Conservation (phyloP, 2,329 filamentous ascomycete species). For the Fusarium anguioides region DNA sequence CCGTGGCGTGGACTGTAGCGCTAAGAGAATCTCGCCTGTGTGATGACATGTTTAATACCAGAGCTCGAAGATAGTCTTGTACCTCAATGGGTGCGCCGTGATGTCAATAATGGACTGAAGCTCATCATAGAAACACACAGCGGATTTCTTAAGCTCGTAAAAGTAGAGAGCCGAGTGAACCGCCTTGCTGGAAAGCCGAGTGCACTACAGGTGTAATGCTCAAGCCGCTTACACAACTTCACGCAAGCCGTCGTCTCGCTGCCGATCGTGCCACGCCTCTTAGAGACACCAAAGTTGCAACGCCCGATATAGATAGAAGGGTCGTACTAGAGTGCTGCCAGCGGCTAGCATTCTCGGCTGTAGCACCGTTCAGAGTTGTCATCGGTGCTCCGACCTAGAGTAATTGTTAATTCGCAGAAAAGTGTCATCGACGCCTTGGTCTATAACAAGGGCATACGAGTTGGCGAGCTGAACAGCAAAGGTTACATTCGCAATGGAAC, state of each 20-base stretch:
- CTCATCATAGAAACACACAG: slow-evolving; percentile 15
- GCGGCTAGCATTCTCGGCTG: slow-evolving; percentile 25
- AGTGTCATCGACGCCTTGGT: slow-evolving; percentile 5
- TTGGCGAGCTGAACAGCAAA: slow-evolving; percentile 18
- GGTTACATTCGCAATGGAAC: slow-evolving; percentile 28
- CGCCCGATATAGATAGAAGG: slow-evolving; percentile 29
- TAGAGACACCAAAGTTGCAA: slow-evolving; percentile 23
- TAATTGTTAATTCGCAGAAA: not conserved
- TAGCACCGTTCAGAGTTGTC: slow-evolving; percentile 26
- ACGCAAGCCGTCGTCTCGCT: slow-evolving; percentile 30
- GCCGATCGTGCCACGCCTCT: slow-evolving; percentile 37
- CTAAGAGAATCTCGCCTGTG: slow-evolving; percentile 19
- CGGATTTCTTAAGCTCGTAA: slow-evolving; percentile 14
- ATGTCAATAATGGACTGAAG: not conserved
- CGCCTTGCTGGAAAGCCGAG: slow-evolving; percentile 32
- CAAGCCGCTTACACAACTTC: slow-evolving; percentile 43
- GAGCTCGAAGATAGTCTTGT: not conserved
- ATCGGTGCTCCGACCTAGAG: slow-evolving; percentile 9
- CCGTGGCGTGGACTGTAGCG: slow-evolving; percentile 27
- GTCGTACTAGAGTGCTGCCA: slow-evolving; percentile 26
- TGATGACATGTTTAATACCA: slow-evolving; percentile 13
- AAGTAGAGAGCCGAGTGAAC: slow-evolving; percentile 30
- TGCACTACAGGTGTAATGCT: slow-evolving; percentile 21
- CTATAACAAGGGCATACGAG: slow-evolving; percentile 3
- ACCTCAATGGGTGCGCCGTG: not conserved